Percentiles rank a stretch among this genome's conserved stretches.
Conservation (phyloP, 768 basidiomycete genomes). For the Suillus weaverae region DNA sequence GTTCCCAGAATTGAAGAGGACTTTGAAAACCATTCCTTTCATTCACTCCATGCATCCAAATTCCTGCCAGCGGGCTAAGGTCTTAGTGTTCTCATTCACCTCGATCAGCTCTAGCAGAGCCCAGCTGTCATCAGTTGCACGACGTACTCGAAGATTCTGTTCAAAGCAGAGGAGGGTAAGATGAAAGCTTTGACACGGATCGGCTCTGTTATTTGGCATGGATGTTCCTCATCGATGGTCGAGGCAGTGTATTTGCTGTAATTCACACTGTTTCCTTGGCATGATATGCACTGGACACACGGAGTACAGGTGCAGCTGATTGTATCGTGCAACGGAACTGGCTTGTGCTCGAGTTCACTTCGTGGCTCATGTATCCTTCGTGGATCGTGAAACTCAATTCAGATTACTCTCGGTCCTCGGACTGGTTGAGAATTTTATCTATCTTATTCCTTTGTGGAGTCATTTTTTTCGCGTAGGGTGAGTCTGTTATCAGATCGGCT, state of each 20-base stretch:
- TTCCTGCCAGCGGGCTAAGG: constrained; percentile 81
- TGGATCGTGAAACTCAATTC: constrained; percentile 30
- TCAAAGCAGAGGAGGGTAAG: constrained; percentile 35
- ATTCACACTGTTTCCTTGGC: neutral
- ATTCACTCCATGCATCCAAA: constrained; percentile 19
- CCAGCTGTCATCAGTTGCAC: constrained; percentile 56
- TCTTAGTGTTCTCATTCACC: constrained; percentile 72
- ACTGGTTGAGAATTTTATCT: constrained; percentile 3
- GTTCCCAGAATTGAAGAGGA: too few species aligned
- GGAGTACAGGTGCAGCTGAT: too few species aligned
- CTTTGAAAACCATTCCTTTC: neutral
- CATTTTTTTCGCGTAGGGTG: too few species aligned
- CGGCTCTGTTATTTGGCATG: neutral
- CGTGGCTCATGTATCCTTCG: constrained; percentile 19
- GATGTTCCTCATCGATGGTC: too few species aligned
- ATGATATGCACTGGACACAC: neutral
- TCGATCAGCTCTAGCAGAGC: constrained; percentile 62
- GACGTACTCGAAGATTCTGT: constrained; percentile 57
- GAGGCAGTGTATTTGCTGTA: too few species aligned
- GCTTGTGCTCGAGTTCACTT: constrained; percentile 30
- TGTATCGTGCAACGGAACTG: neutral
- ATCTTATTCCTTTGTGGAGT: constrained; percentile 9
- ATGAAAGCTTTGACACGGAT: too few species aligned
- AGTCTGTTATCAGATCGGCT: too few species aligned
- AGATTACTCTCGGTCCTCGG: constrained; percentile 21